phyloP scores from a whole-genome alignment of 192 early-diverging fungal species.

The Allomyces javanicus region DNA sequence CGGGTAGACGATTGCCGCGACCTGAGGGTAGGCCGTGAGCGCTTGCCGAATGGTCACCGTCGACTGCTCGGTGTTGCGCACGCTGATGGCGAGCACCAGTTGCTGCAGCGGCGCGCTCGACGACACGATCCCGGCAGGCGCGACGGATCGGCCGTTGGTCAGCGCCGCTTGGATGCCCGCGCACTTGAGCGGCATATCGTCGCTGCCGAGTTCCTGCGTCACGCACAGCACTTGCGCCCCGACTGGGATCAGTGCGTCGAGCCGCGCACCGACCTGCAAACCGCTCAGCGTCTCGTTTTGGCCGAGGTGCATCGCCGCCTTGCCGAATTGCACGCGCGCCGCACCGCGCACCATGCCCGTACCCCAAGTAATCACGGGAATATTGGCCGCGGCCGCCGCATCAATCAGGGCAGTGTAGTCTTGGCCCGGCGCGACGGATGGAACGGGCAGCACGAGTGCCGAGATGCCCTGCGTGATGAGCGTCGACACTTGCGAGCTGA shows the following conservation, averaged over 20 bases:
- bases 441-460: background rate
- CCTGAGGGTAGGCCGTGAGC: too few species aligned
- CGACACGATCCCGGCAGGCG: too few species aligned
- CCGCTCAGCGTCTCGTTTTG: background rate
- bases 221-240: background rate
- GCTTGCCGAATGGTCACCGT: too few species aligned
- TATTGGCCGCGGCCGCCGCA: background rate
- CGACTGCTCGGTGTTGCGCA: too few species aligned
- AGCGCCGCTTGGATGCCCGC: background rate
- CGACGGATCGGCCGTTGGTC: background rate
- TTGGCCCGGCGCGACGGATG: background rate
- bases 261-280: background rate
- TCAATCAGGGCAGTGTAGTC: background rate
- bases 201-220: background rate
- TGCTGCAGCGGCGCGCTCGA: too few species aligned
- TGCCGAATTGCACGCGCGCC: background rate
- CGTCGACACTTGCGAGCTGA: background rate
- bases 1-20: too few species aligned
- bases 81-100: too few species aligned
- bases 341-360: background rate
- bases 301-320: background rate
- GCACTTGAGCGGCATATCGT: background rate
- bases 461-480: background rate
- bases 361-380: background rate
- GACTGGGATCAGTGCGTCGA: background rate